Evolutionary conservation across 78 protist species (phyloP).

Genomic region (Salpingoeca rosetta): DNA sequence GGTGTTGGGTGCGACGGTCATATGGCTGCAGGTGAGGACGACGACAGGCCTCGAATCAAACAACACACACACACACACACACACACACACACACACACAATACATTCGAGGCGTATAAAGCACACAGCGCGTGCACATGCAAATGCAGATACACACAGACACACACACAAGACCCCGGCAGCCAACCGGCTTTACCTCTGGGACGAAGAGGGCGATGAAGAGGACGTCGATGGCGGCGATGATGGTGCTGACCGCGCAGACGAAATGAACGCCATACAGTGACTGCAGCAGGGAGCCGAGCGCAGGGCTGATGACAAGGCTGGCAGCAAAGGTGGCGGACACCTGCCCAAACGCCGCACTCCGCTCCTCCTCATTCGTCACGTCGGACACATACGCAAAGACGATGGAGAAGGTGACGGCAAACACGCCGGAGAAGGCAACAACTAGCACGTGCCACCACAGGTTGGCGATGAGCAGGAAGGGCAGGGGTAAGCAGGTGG

Average conservation of each 20-base stretch:
- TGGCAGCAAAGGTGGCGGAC: not conserved
- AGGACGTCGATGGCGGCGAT: not conserved
- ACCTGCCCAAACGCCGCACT: constrained; percentile 7
- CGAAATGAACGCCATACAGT: not conserved
- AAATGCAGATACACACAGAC: too few species aligned
- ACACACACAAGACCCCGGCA: too few species aligned
- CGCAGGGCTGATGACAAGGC: not conserved
- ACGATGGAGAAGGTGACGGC: constrained; percentile 11
- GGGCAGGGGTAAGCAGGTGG: not conserved
- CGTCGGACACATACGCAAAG: constrained; percentile 9
- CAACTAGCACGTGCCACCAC: not conserved
- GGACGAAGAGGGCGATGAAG: not conserved
- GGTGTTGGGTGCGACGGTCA: too few species aligned
- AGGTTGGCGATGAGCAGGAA: not conserved
- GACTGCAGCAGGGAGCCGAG: not conserved
- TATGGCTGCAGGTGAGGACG: too few species aligned
- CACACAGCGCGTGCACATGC: too few species aligned
- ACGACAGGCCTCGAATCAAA: too few species aligned
- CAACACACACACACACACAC: too few species aligned
- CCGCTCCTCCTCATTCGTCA: not conserved
- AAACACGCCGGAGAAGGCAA: constrained; percentile 5
- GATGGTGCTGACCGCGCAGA: not conserved
- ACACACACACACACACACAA: too few species aligned
- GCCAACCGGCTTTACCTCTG: too few species aligned
- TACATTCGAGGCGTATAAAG: too few species aligned